phyloP scores from a whole-genome alignment of 225 moss, liverwort and hornwort genomes.

The Pseudoscleropodium purum region DNA sequence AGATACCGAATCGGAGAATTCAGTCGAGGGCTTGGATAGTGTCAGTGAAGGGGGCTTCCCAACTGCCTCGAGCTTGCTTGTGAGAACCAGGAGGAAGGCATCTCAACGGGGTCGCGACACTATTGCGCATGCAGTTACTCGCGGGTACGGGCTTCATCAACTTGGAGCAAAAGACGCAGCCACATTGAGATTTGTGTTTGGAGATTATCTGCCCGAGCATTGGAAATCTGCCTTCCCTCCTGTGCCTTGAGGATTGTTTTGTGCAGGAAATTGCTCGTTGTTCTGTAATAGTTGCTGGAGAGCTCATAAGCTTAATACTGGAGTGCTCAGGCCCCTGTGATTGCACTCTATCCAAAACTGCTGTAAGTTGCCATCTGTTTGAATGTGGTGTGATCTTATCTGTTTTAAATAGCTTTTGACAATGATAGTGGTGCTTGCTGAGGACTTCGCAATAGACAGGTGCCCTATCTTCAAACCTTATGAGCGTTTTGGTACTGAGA shows the following conservation, averaged over 20 bases:
- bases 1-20: neutral
- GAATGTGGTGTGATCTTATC: neutral
- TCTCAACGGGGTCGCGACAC: slow-evolving; percentile 13
- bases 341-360: neutral
- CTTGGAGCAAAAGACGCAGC: slow-evolving; percentile 44
- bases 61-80: slow-evolving; percentile 38
- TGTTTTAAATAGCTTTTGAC: neutral
- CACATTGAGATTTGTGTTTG: slow-evolving; percentile 38
- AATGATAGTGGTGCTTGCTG: neutral
- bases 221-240: slow-evolving; percentile 29
- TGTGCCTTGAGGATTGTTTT: neutral
- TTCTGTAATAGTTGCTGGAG: neutral
- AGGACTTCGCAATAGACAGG: neutral
- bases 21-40: neutral
- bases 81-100: slow-evolving; percentile 35
- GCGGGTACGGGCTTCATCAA: slow-evolving; percentile 28
- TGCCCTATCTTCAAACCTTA: neutral
- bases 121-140: slow-evolving; percentile 20
- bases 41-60: slow-evolving; percentile 1
- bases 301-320: neutral
- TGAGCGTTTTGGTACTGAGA: neutral
- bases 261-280: neutral
- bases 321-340: neutral
- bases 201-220: slow-evolving; percentile 33
- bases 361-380: neutral